Percentiles rank a stretch among this genome's conserved stretches.
These are phyloP conservation scores for Gamarada debralockiae DNA, from an alignment of 495 filamentous ascomycete genomes.

Conservation along the genomic window DNA sequence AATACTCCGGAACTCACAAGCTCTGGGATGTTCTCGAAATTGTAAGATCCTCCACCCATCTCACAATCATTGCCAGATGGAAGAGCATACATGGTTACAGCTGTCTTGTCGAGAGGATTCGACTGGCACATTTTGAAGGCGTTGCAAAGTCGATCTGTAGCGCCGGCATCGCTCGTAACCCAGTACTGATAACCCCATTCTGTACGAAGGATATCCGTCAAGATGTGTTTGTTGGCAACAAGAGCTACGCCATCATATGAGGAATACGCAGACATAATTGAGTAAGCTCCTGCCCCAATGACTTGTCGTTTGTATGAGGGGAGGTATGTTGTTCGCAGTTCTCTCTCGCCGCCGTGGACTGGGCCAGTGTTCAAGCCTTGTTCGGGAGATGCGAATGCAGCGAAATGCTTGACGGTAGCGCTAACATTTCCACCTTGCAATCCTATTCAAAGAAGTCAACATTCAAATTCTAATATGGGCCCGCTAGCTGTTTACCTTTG, in stretches of 20 bases:
- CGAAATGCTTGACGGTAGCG: slow-evolving; percentile 67
- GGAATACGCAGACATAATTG: slow-evolving; percentile 65
- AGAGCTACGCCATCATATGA: slow-evolving; percentile 65
- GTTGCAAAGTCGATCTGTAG: slow-evolving; percentile 58
- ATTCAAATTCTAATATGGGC: neutral
- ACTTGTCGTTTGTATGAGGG: slow-evolving; percentile 64
- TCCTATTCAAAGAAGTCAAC: neutral
- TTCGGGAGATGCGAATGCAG: slow-evolving; percentile 57
- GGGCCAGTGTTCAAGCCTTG: slow-evolving; percentile 66
- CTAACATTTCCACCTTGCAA: slow-evolving; percentile 59
- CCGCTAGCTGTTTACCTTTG: slow-evolving; percentile 30
- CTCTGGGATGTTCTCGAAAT: slow-evolving; percentile 60
- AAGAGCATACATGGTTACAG: slow-evolving; percentile 46
- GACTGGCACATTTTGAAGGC: slow-evolving; percentile 56
- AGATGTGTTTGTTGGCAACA: slow-evolving; percentile 53
- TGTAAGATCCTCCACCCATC: slow-evolving; percentile 70
- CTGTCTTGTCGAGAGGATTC: slow-evolving; percentile 53
- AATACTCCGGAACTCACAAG: slow-evolving; percentile 56
- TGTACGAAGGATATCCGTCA: slow-evolving; percentile 60
- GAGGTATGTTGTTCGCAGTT: slow-evolving; percentile 62
- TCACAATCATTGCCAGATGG: slow-evolving; percentile 66
- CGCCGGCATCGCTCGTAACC: slow-evolving; percentile 53
- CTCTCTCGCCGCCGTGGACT: slow-evolving; percentile 63
- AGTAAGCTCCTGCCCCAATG: slow-evolving; percentile 59
- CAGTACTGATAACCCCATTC: slow-evolving; percentile 70